These are phyloP conservation scores for Sporisorium graminicola DNA, from an alignment of 1,284 basidiomycete species.

Conservation along the genomic window DNA sequence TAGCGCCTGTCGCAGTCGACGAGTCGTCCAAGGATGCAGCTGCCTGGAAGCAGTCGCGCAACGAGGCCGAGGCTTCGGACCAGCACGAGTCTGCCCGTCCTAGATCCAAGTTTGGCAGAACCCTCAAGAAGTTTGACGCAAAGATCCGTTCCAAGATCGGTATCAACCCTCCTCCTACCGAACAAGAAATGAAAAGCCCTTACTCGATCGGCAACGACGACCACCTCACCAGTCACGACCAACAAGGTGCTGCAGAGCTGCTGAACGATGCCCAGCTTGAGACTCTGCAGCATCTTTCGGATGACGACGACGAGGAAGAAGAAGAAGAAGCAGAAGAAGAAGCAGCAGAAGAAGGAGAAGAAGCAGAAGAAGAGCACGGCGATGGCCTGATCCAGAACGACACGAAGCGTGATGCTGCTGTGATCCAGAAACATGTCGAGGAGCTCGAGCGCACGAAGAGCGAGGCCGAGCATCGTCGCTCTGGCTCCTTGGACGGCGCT, in stretches of 20 bases:
- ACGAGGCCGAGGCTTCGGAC: slow-evolving; percentile 30
- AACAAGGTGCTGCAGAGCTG: slow-evolving; percentile 33
- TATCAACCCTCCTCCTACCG: slow-evolving; percentile 39
- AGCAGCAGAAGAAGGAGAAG: slow-evolving; percentile 27
- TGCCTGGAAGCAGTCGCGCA: slow-evolving; percentile 30
- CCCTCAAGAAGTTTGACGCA: slow-evolving; percentile 41
- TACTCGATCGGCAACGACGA: slow-evolving; percentile 45
- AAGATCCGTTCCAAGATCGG: slow-evolving; percentile 28
- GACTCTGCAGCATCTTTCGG: slow-evolving; percentile 33
- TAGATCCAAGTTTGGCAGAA: slow-evolving; percentile 20
- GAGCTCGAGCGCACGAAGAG: slow-evolving; percentile 6
- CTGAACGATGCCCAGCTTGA: slow-evolving; percentile 45
- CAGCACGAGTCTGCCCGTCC: slow-evolving; percentile 19
- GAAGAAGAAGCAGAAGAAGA: slow-evolving; percentile 20
- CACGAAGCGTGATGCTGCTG: slow-evolving; percentile 7
- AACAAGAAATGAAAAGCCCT: slow-evolving; percentile 28
- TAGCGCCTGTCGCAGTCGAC: neutral
- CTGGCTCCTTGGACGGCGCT: slow-evolving; percentile 22
- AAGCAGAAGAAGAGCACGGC: slow-evolving; percentile 16
- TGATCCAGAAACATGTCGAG: slow-evolving; percentile 8
- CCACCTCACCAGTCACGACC: slow-evolving; percentile 22
- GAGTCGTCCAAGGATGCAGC: slow-evolving; percentile 9
- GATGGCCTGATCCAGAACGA: slow-evolving; percentile 15
- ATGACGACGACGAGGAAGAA: slow-evolving; percentile 30
- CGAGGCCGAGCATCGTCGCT: slow-evolving; percentile 24